Evolutionary conservation across 345 rosid genomes (phyloP).

Genomic region (Turnera subulata): DNA sequence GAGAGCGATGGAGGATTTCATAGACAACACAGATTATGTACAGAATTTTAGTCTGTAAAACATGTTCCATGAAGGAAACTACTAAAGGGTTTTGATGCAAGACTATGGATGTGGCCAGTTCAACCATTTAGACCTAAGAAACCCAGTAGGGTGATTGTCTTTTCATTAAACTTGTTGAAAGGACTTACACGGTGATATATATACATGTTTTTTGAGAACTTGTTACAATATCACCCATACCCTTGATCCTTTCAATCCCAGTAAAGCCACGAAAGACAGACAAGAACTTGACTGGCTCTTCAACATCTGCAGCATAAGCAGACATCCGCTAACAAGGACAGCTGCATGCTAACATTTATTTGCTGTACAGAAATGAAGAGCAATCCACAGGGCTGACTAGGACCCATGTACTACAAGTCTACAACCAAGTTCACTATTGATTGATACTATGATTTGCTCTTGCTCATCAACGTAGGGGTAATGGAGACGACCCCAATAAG

Average conservation of each 20-base stretch:
- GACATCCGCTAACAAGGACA: constrained; percentile 2
- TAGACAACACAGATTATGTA: too few relatives aligned
- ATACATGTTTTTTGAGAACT: too few relatives aligned
- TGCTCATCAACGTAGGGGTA: constrained; percentile 68
- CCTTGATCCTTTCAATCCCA: constrained; percentile 4
- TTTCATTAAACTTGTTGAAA: too few relatives aligned
- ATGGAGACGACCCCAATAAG: constrained; percentile 70
- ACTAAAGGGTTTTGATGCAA: too few relatives aligned
- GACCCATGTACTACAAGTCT: constrained; percentile 14
- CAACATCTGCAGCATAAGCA: constrained; percentile 8
- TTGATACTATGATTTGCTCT: constrained; percentile 39
- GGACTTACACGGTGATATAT: too few relatives aligned
- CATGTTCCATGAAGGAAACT: too few relatives aligned
- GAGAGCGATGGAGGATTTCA: too few relatives aligned
- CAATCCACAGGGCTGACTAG: not conserved
- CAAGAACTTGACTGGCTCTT: not conserved
- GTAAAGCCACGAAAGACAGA: not conserved
- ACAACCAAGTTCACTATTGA: constrained; percentile 4
- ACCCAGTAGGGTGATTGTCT: too few relatives aligned
- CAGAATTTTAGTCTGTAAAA: too few relatives aligned
- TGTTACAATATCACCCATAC: too few relatives aligned
- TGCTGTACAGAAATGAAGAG: constrained; percentile 25
- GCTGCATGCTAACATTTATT: constrained; percentile 18
- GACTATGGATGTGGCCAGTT: too few relatives aligned
- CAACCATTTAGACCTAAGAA: too few relatives aligned